Evolutionary conservation across 1,284 basidiomycete genomes (phyloP), one percentile per base, ranked within the genome.

Genomic region (Cutaneotrichosporon mucoides): DNA sequence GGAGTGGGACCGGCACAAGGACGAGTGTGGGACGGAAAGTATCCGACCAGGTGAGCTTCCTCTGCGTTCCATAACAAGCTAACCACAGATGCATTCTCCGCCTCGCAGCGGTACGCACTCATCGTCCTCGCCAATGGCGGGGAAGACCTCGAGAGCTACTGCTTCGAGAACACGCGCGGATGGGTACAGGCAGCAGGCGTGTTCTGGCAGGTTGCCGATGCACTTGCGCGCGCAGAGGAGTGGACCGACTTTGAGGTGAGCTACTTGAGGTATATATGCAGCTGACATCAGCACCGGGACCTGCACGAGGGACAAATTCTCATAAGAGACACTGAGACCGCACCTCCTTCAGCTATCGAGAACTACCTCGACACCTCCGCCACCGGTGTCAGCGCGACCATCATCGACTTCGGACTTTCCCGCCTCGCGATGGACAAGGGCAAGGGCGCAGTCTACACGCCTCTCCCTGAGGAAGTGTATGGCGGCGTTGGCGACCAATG

Each of bases 231-330:
- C 42, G 95, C 91, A 1, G 95, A 99, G 73, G 80, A 83, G 24
- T 79, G 86, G 55, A 84, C 87, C 11, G 81, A 83, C 15, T 98
- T 99, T 66, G 95, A 99, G 84, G 93, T 93, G 64, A 66, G 82
- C 4, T 5, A 6, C 1, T 15, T 4, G 1, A 2, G 6, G n/a
- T 35, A 1, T 2, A 9, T n/a, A 6, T 4, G 3, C 45, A 42
- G 55, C 61, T 63, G n/a, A 63, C 57, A 35, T 3, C 72, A 96
- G 90, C 96, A 99, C 77, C 91, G 95, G 15, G 95, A 99, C 76
- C 82, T 99, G 40, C 95, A 99, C 72, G 92, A 92, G 86, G 95
- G 95, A n/a, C 96, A 99, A 76, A 88, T 99, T 52, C 84, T 99
- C 9, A 85, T 99, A 50, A 48, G 81, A 4, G n/a, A 58, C 37